Base-by-base conservation (phyloP, 139 green algal genomes). In the Chlorella sp. region DNA sequence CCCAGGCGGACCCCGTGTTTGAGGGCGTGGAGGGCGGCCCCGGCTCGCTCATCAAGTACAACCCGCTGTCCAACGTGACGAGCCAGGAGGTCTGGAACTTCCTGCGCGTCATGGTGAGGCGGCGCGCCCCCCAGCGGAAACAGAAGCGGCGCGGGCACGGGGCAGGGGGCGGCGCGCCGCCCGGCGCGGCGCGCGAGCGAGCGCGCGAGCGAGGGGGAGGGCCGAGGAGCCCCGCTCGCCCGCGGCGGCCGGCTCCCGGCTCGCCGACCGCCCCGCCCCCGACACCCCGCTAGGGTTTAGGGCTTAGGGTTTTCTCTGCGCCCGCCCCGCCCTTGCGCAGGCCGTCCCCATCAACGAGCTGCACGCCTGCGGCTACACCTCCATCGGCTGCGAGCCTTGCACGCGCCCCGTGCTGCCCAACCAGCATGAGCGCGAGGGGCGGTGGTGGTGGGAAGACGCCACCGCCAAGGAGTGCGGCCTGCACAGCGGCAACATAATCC, bases 371-470 rank as follows among this genome's bases (percentile, higher is more conserved):
- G 96, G 96, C 43, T 99, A 97, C 83, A 77, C 95, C 29, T 97
- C 91, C 48, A 99, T 99, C 69, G 96, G 96, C 75, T 99, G 95
- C 83, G 95, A 98, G 90, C 95, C 95, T 38, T 99, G 96, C 91
- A 99, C 96, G 1, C 75, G 82, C 14, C 55, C 95, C 29, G 95
- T 99, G 78, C 89, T 99, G 82, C 96, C 96, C 67, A 95, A 96
- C 78, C 94, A 98, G 90, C 89, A 93, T 50, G 96, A 99, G 90
- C 90, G 96, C 50, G 96, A 99, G 87, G 96, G 96, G 25, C 89
- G 96, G 68, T 99, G 96, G 96, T 99, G 95, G 95, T 99, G 96
- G 96, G 96, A 99, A 91, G 95, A 95, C 82, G 85, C 92, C n/a
- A 74, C 88, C 8, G 85, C 87, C 45, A 97, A 99, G 89, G 95